Conservation (phyloP, 495 filamentous ascomycete genomes). For the Lepidopterella palustris region DNA sequence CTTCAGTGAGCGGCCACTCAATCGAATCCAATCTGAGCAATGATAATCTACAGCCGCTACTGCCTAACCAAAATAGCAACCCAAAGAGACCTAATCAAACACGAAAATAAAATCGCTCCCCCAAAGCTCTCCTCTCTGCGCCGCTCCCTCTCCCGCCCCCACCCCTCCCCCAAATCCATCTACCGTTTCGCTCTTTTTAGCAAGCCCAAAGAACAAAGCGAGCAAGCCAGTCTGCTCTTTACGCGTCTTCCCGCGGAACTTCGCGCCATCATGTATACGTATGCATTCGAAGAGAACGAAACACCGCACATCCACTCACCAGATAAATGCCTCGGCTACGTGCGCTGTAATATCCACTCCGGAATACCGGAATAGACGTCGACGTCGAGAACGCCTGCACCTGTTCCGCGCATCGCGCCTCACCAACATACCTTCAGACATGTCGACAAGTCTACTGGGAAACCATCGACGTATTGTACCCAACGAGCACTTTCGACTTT, state of each 20-base stretch:
- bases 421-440: background rate
- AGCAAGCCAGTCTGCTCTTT: background rate
- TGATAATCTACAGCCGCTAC: too few species aligned
- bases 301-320: too few species aligned
- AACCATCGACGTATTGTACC: slow-evolving; percentile 7
- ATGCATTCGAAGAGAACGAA: background rate
- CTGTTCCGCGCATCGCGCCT: too few species aligned
- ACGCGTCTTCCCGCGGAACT: background rate
- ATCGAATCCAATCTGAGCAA: too few species aligned
- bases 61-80: too few species aligned
- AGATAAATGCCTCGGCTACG: too few species aligned
- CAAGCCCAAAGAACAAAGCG: background rate
- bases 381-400: too few species aligned
- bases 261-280: background rate
- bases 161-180: background rate
- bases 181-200: background rate
- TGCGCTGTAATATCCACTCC: too few species aligned
- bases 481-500: slow-evolving; percentile 9
- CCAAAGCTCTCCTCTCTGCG: background rate
- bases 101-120: background rate
- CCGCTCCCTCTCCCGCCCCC: background rate
- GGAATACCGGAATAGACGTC: too few species aligned
- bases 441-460: slow-evolving; percentile 7
- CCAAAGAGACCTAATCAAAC: too few species aligned
- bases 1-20: too few species aligned